Evolutionary conservation across 805 yeast genomes (phyloP).

Genomic region (Starmerella ratchasimensis): DNA sequence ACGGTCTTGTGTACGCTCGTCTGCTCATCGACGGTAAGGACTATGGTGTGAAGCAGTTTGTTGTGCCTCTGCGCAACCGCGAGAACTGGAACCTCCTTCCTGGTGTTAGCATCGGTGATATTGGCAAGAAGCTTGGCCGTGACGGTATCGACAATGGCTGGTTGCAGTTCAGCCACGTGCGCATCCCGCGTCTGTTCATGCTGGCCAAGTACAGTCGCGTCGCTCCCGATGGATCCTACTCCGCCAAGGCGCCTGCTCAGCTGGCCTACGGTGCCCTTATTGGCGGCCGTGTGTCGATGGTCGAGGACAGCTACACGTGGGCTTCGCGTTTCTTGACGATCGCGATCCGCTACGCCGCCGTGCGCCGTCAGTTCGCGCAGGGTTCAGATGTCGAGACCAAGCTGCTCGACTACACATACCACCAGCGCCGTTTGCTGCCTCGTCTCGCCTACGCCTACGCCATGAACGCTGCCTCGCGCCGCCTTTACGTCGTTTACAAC

Average conservation of each 20-base stretch:
- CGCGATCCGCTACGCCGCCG: conserved; percentile 79
- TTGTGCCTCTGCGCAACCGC: conserved; percentile 74
- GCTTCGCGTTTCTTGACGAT: conserved; percentile 69
- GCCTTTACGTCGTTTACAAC: conserved; percentile 41
- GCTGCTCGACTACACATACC: conserved; percentile 73
- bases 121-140: conserved; percentile 91
- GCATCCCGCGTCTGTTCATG: conserved; percentile 75
- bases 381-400: conserved; percentile 45
- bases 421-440: conserved; percentile 81
- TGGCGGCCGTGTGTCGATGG: conserved; percentile 86
- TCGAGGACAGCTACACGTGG: conserved; percentile 66
- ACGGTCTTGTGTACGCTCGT: conserved; percentile 73
- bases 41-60: conserved; percentile 83
- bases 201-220: conserved; percentile 67
- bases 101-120: conserved; percentile 78
- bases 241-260: conserved; percentile 74
- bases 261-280: conserved; percentile 76
- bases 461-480: conserved; percentile 55
- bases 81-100: conserved; percentile 53
- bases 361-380: conserved; percentile 69
- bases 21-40: conserved; percentile 69
- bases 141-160: conserved; percentile 95
- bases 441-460: conserved; percentile 66
- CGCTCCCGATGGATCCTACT: conserved; percentile 53
- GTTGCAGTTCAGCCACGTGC: conserved; percentile 78